Evolutionary conservation across 345 rosid species (phyloP).

Genomic region (Microcos paniculata): DNA sequence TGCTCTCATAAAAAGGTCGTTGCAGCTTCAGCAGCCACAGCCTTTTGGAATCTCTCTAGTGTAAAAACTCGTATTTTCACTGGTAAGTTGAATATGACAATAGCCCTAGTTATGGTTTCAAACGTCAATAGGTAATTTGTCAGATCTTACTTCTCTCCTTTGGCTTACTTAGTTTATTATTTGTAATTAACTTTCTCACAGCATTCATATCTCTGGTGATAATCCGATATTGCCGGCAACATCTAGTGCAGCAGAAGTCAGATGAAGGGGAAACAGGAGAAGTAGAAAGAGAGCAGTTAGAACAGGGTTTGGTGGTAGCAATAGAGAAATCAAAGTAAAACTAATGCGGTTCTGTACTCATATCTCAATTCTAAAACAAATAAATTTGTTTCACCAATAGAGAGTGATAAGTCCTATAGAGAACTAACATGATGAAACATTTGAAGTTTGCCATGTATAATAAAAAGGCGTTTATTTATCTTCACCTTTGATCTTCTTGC

Average conservation of each 20-base stretch:
- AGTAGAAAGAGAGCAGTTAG: conserved; percentile 28
- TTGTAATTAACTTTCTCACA: conserved; percentile 35
- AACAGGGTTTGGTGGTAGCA: conserved; percentile 45
- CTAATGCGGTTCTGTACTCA: no score
- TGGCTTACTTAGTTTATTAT: background rate
- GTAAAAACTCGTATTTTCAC: conserved; percentile 77
- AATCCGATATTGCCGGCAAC: conserved; percentile 59
- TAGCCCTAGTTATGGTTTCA: background rate
- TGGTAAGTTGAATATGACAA: conserved; percentile 33
- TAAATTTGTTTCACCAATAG: no score
- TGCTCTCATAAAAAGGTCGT: conserved; percentile 90
- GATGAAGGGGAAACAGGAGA: conserved; percentile 35
- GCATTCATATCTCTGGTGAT: conserved; percentile 77
- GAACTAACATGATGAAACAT: no score
- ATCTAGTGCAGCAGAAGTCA: conserved; percentile 29
- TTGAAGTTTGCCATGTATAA: no score
- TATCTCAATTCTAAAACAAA: no score
- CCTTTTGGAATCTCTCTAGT: conserved; percentile 90
- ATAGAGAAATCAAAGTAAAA: no score
- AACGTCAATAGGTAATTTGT: background rate
- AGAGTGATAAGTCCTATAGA: no score
- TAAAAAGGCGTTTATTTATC: no score
- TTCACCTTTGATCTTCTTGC: no score
- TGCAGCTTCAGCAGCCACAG: conserved; percentile 69
- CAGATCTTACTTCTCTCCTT: background rate